phyloP scores from a whole-genome alignment of 2,329 filamentous ascomycete genomes.

The Aureobasidium leucospermi region DNA sequence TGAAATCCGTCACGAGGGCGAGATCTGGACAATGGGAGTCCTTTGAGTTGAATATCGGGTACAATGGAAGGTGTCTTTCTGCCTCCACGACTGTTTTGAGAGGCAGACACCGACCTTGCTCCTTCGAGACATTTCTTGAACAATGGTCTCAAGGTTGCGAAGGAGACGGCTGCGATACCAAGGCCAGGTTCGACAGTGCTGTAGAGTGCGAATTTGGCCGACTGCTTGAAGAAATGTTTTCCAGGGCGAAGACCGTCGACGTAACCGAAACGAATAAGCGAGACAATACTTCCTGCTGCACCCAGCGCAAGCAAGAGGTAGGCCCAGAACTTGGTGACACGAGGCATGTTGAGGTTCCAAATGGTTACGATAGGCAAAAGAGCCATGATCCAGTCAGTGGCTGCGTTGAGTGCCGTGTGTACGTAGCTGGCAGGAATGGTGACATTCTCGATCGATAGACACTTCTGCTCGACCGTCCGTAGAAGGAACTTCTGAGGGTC shows the following conservation, averaged over 20 bases:
- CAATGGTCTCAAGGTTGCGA: slow-evolving; percentile 20
- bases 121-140: slow-evolving; percentile 15
- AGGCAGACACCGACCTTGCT: not conserved
- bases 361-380: slow-evolving; percentile 13
- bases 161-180: slow-evolving; percentile 19
- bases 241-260: slow-evolving; percentile 9
- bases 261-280: slow-evolving; percentile 15
- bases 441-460: slow-evolving; percentile 2
- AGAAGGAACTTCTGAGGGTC: not conserved
- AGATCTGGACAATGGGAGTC: not conserved
- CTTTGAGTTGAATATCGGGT: slow-evolving; percentile 3
- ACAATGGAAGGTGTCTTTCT: not conserved
- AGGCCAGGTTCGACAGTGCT: slow-evolving; percentile 19
- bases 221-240: slow-evolving; percentile 8
- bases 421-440: slow-evolving; percentile 14
- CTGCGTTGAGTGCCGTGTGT: slow-evolving; percentile 12
- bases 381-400: slow-evolving; percentile 16
- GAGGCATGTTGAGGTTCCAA: slow-evolving; percentile 14
- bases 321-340: slow-evolving; percentile 14
- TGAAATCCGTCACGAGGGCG: not conserved
- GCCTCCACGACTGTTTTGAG: not conserved
- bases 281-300: slow-evolving; percentile 15
- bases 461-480: slow-evolving; percentile 9
- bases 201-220: slow-evolving; percentile 16
- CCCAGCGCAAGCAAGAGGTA: slow-evolving; percentile 13